phyloP scores from a whole-genome alignment of 2,329 filamentous ascomycete genomes.

The Amphichorda felina region DNA sequence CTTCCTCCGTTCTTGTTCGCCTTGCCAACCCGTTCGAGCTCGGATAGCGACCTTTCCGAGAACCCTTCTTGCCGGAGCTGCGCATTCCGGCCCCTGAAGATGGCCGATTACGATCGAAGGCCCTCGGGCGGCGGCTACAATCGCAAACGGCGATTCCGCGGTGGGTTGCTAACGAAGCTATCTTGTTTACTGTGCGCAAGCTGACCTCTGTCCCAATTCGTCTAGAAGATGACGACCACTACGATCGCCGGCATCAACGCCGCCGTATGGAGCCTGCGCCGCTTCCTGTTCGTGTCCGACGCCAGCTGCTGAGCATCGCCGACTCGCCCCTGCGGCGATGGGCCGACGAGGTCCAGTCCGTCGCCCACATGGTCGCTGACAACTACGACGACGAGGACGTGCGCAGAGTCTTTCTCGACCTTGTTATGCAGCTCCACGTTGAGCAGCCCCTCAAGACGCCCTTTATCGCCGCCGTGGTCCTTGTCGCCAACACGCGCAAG shows the following conservation, averaged over 20 bases:
- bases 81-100: slow-evolving; percentile 5
- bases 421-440: slow-evolving; percentile 63
- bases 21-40: neutral
- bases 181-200: neutral
- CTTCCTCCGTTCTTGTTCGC: neutral
- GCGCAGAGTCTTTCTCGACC: slow-evolving; percentile 58
- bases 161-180: slow-evolving; percentile 37
- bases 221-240: slow-evolving; percentile 61
- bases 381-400: slow-evolving; percentile 80
- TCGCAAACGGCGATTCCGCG: slow-evolving; percentile 71
- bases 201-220: neutral
- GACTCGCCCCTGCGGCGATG: slow-evolving; percentile 70
- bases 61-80: too few relatives aligned
- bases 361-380: slow-evolving; percentile 67
- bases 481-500: slow-evolving; percentile 68
- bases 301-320: slow-evolving; percentile 68
- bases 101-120: slow-evolving; percentile 49
- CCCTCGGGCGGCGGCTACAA: slow-evolving; percentile 37
- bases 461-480: slow-evolving; percentile 74
- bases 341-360: slow-evolving; percentile 64
- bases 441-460: slow-evolving; percentile 98
- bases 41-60: too few relatives aligned
- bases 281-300: slow-evolving; percentile 58
- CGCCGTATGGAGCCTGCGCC: slow-evolving; percentile 62
- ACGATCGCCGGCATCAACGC: slow-evolving; percentile 61